Evolutionary conservation across 768 basidiomycete genomes (phyloP), one percentile per base, ranked within the genome.

Genomic region (Boletus barrowsii): DNA sequence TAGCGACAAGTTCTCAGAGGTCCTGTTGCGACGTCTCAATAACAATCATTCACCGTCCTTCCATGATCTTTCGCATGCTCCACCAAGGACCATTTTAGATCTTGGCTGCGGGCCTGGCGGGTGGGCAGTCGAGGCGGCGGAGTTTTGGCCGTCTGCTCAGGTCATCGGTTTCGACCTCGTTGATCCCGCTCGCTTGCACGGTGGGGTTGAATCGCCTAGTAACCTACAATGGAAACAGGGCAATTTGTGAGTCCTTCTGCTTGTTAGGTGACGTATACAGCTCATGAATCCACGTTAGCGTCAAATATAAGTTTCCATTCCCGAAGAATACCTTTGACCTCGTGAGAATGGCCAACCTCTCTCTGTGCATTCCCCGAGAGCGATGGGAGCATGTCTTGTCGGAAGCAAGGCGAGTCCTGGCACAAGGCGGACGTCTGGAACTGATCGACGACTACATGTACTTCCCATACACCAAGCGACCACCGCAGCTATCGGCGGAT

Each of bases 51-150:
- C 79, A 0, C 88, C 88, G 0, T 81, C 83, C 0, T 90, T 92
- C 62, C 75, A 81, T 53, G 70, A 78, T 54, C 79, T 77, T 56
- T 64, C 73, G 35, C 74, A 75, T 22, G 70, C 69, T n/a, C 74
- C 76, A 1, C 85, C 88, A 1, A 64, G 69, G 1, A 71, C 73
- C 13, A 83, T 86, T 22, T 77, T 93, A 8, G 90, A 92, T 62
- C 69, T 93, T 13, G 90, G 90, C 3, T 91, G 88, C 66, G 90
- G 90, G 11, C 60, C 78, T 44, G 88, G 89, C 0, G 64, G 79
- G 45, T 93, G 90, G 90, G 74, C 84, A 6, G 54, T 82, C 0
- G 75, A 83, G 45, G 84, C 88, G 5, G 81, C 86, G 4, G 72
- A 65, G 20, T 62, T 69, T n/a, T 93, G 90, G 90, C 79, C 75